Conservation (phyloP, 2,329 filamentous ascomycete genomes). For the Dactylellina haptotyla region DNA sequence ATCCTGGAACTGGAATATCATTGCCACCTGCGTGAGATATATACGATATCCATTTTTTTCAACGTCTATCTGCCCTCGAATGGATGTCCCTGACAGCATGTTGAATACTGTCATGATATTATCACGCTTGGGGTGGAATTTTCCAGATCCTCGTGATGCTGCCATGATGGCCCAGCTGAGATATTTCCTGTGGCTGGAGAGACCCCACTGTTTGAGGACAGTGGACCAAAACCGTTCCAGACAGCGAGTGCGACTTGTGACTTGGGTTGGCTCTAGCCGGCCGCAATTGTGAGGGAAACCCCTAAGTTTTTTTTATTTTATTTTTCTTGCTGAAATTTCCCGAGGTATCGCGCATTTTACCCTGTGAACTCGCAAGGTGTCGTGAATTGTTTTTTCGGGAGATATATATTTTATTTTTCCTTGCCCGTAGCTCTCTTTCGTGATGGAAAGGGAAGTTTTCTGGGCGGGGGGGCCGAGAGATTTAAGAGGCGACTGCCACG, state of each 20-base stretch:
- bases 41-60: conserved; percentile 6
- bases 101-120: conserved; percentile 6
- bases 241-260: conserved; percentile 11
- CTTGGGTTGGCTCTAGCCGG: conserved; percentile 23
- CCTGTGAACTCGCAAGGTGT: conserved; percentile 5
- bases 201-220: conserved; percentile 13
- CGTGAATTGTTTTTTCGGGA: neutral
- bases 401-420: neutral
- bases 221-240: conserved; percentile 18
- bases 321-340: no score
- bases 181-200: conserved; percentile 53
- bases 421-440: neutral
- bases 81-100: conserved; percentile 18
- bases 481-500: conserved; percentile 39
- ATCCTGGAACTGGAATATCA: conserved; percentile 28
- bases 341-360: conserved; percentile 47
- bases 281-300: conserved; percentile 33
- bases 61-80: neutral
- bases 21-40: conserved; percentile 8
- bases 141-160: conserved; percentile 30
- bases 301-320: conserved; percentile 2
- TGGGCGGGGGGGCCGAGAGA: conserved; percentile 12
- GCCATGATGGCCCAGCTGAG: conserved; percentile 20
- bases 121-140: conserved; percentile 6
- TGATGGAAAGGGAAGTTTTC: conserved; percentile 1